Conservation (phyloP, 2,329 filamentous ascomycete genomes). For the Neofusicoccum sp. region DNA sequence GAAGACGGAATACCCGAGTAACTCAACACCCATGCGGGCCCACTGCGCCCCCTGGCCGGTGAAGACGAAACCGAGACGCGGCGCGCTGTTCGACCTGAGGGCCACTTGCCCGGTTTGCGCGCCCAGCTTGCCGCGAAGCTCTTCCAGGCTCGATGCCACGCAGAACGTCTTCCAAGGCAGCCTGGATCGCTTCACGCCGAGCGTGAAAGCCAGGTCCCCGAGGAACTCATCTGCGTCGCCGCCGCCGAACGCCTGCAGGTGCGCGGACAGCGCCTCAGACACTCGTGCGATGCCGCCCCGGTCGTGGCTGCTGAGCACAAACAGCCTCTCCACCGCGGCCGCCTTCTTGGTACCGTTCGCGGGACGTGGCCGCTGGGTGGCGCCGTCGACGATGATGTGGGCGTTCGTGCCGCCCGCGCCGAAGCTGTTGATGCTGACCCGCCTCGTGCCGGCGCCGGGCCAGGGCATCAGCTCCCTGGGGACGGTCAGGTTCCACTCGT, state of each 20-base stretch:
- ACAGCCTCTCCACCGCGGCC: too few species aligned
- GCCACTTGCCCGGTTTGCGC: background rate
- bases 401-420: constrained; percentile 28
- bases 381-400: constrained; percentile 24
- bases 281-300: background rate
- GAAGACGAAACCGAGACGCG: constrained; percentile 25
- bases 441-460: constrained; percentile 16
- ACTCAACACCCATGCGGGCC: constrained; percentile 15
- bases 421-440: constrained; percentile 25
- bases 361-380: too few species aligned
- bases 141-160: background rate
- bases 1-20: background rate
- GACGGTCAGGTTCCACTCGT: constrained; percentile 14
- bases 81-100: background rate
- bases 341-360: background rate
- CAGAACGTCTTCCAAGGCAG: background rate
- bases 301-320: background rate
- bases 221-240: constrained; percentile 9
- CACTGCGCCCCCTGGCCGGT: constrained; percentile 34
- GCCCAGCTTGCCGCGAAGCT: background rate
- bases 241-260: background rate
- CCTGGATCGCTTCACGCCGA: background rate
- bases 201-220: background rate
- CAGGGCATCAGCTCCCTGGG: constrained; percentile 16
- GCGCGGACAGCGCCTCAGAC: constrained; percentile 9